phyloP scores from a whole-genome alignment of 768 basidiomycete genomes.

The Aureoboletus auriporus region DNA sequence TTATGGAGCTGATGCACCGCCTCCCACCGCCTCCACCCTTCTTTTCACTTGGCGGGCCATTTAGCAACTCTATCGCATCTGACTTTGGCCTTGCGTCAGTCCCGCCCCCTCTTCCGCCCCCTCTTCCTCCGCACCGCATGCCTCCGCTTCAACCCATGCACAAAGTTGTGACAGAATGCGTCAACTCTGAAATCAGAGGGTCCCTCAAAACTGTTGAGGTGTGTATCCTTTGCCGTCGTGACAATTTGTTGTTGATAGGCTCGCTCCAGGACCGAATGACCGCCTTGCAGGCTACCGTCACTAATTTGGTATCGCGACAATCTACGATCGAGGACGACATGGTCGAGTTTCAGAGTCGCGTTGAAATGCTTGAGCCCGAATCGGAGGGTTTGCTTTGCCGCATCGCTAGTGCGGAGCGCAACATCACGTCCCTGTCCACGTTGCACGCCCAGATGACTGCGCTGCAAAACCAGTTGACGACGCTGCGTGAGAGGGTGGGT shows the following conservation, averaged over 20 bases:
- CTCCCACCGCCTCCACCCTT: constrained; percentile 15
- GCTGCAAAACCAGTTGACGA: constrained; percentile 18
- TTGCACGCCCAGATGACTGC: constrained; percentile 22
- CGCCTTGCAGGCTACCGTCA: constrained; percentile 16
- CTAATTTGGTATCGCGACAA: constrained; percentile 23
- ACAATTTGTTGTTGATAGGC: neutral
- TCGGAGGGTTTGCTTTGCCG: constrained; percentile 28
- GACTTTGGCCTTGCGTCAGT: constrained; percentile 17
- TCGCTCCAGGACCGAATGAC: constrained; percentile 22
- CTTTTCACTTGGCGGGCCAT: constrained; percentile 17
- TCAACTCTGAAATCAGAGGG: constrained; percentile 21
- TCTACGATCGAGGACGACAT: constrained; percentile 27
- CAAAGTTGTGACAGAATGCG: constrained; percentile 13
- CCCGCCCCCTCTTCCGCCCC: constrained; percentile 6
- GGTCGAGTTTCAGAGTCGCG: constrained; percentile 31
- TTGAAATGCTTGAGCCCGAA: constrained; percentile 37
- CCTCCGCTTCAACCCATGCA: constrained; percentile 14
- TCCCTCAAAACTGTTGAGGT: constrained; percentile 22
- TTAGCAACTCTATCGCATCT: constrained; percentile 16
- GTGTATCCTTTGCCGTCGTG: neutral
- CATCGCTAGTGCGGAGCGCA: constrained; percentile 26
- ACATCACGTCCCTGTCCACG: constrained; percentile 27
- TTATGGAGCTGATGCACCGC: constrained; percentile 15
- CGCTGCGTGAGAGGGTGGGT: constrained; percentile 20
- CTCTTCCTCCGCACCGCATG: constrained; percentile 7